Evolutionary conservation across 257 asterid species (phyloP).

Genomic region (Capsicum pubescens): DNA sequence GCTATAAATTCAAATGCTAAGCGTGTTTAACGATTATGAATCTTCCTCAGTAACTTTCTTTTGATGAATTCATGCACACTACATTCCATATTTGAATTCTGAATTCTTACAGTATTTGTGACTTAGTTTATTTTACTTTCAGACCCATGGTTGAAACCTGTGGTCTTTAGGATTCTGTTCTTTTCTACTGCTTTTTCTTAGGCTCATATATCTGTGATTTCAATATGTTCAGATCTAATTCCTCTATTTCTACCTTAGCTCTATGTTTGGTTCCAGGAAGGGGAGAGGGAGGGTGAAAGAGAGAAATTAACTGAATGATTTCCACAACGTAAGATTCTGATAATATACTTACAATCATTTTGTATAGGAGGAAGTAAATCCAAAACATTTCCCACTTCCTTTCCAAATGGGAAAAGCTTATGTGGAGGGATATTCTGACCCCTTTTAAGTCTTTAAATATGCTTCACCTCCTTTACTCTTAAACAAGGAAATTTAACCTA

Average conservation of each 20-base stretch:
- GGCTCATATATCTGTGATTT: slow-evolving; percentile 1
- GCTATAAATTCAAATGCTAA: too few relatives aligned
- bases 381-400: neutral
- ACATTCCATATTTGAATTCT: neutral
- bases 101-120: neutral
- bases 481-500: slow-evolving; percentile 9
- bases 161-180: neutral
- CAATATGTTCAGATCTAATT: neutral
- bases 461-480: slow-evolving; percentile 15
- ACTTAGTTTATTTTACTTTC: slow-evolving; percentile 3
- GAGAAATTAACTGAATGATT: neutral
- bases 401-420: neutral
- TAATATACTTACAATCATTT: neutral
- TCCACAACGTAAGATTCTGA: neutral
- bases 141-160: neutral
- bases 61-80: too few relatives aligned
- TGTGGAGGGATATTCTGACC: neutral
- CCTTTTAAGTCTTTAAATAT: neutral
- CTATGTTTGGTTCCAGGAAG: neutral
- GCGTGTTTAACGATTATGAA: too few relatives aligned
- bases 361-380: slow-evolving; percentile 8
- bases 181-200: neutral
- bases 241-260: slow-evolving; percentile 14
- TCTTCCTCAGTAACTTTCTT: too few relatives aligned
- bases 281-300: slow-evolving; percentile 1